Evolutionary conservation across 1,139 yeast species (phyloP).

Genomic region (Geotrichum reessii): DNA sequence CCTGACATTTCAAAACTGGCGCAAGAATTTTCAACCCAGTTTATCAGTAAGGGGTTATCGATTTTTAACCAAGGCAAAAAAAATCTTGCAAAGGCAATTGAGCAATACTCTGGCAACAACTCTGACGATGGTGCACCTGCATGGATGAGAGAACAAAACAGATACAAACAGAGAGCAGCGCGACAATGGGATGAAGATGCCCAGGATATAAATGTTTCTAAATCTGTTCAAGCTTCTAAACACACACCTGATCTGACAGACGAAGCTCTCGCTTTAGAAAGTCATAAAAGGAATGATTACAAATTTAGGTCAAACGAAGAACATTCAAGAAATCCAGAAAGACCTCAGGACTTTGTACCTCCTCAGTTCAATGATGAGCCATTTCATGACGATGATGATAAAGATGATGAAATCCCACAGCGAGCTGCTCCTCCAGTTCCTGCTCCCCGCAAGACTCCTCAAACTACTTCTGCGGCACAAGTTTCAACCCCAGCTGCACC

Average conservation of each 20-base stretch:
- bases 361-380: conserved; percentile 7
- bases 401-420: neutral
- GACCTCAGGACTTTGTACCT: neutral
- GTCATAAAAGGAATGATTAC: conserved; percentile 5
- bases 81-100: conserved; percentile 60
- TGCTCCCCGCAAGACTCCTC: conserved; percentile 2
- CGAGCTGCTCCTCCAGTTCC: conserved; percentile 7
- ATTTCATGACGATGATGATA: conserved; percentile 17
- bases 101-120: conserved; percentile 43
- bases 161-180: conserved; percentile 17
- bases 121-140: conserved; percentile 53
- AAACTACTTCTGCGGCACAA: neutral
- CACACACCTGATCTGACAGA: conserved; percentile 11
- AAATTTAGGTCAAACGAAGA: neutral
- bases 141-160: conserved; percentile 63
- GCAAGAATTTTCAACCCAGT: conserved; percentile 56
- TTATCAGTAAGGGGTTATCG: conserved; percentile 58
- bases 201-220: conserved; percentile 15
- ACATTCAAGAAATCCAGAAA: neutral
- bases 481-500: neutral
- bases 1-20: conserved; percentile 44
- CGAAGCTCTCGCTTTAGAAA: conserved; percentile 19
- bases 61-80: conserved; percentile 57
- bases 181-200: conserved; percentile 22
- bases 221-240: neutral